Evolutionary conservation across 2,329 filamentous ascomycete genomes (phyloP).

Genomic region (Rutstroemia sp.): DNA sequence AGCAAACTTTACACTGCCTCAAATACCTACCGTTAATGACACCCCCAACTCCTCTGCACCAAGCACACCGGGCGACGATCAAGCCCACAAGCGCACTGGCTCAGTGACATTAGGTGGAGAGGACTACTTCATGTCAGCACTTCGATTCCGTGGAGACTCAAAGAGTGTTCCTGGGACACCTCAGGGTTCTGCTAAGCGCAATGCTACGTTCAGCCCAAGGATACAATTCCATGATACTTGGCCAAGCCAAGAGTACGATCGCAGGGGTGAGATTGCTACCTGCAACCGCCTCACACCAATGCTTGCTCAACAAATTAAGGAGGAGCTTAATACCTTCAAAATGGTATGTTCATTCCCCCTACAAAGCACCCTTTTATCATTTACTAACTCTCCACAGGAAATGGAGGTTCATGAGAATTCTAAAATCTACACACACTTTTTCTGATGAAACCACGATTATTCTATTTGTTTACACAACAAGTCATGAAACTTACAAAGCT

Average conservation of each 20-base stretch:
- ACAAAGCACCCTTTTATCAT: slow-evolving; percentile 3
- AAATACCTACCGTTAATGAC: slow-evolving; percentile 57
- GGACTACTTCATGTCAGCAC: slow-evolving; percentile 80
- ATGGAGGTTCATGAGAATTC: slow-evolving; percentile 99
- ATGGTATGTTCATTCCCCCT: slow-evolving; percentile 60
- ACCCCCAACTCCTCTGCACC: slow-evolving; percentile 81
- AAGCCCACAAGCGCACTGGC: slow-evolving; percentile 54
- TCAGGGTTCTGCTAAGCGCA: slow-evolving; percentile 51
- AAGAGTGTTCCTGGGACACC: slow-evolving; percentile 79
- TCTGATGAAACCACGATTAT: slow-evolving; percentile 55
- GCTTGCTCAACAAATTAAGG: slow-evolving; percentile 97
- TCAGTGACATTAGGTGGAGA: slow-evolving; percentile 66
- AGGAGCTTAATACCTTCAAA: slow-evolving; percentile 98
- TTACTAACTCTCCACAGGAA: slow-evolving; percentile 59
- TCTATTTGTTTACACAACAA: slow-evolving; percentile 9
- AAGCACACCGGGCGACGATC: slow-evolving; percentile 78
- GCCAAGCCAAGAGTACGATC: slow-evolving; percentile 92
- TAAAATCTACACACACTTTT: slow-evolving; percentile 99
- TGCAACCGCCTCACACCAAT: slow-evolving; percentile 97
- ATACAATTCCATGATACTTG: slow-evolving; percentile 96
- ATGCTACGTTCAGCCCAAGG: slow-evolving; percentile 77
- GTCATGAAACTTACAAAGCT: slow-evolving; percentile 8
- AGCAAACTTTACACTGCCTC: slow-evolving; percentile 49
- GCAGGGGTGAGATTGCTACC: slow-evolving; percentile 89
- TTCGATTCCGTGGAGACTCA: slow-evolving; percentile 66